Evolutionary conservation across 2,329 filamentous ascomycete species (phyloP), one percentile per base, ranked within the genome.

Genomic region (Trichophyton benhamiae): DNA sequence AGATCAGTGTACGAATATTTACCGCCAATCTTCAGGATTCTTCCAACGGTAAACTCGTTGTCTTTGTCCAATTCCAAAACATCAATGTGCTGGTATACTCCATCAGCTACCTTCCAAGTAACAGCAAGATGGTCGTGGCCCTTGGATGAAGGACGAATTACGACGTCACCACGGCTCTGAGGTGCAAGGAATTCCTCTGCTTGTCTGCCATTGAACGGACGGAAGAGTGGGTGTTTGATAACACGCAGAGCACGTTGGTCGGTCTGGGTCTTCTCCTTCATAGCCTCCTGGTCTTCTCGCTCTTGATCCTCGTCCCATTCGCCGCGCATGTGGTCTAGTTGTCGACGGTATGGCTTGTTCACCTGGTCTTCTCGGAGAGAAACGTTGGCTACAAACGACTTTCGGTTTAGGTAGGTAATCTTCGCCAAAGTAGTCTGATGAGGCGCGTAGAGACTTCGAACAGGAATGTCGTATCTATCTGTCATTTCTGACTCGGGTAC

Each of bases 191-290:
- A 97, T 73, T 97, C 90, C 74, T 97, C 90, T 0, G 94, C 94
- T 75, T 97, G 91, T 1, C 86, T 85, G 33, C 90, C 84, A 75
- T 95, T 96, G 81, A 95, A 97, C 0, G 91, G 87, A 67, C 87
- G 88, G 83, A 97, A 99, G 15, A 97, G 83, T 27, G 94, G 92
- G 72, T 99, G 94, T 74, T 99, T 99, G 78, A 99, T 94, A 63
- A 99, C 94, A 72, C 94, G 85, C 73, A 95, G 90, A 1, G 89
- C 87, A 58, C 94, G 89, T 13, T 89, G 91, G 17, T 89, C 89
- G 9, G 84, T 83, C 71, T 89, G 88, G 70, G 94, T 90, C 76
- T 91, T 95, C 73, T 95, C 90, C 61, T 87, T 85, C 65, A 94
- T 79, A 62, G 89, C 86, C 61, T 95, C 91, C 71, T 84, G 87